A percentile compares a stretch with the other conserved stretches of the same genome.
These are phyloP conservation scores for Tillandsia leiboldiana DNA, from an alignment of 176 grass and related monocot genomes.

Conservation along the genomic window DNA sequence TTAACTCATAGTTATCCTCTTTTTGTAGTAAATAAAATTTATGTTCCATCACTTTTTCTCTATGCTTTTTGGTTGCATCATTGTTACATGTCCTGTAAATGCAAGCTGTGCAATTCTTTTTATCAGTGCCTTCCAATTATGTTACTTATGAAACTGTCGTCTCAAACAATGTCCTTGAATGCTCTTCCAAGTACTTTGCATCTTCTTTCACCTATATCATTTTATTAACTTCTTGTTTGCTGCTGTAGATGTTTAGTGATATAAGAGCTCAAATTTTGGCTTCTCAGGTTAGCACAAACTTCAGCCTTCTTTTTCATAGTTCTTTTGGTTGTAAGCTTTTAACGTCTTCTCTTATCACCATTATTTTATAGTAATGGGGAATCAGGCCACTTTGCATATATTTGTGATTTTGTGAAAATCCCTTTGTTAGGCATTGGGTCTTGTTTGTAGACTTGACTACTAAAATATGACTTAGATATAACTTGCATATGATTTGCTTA, in stretches of 20 bases:
- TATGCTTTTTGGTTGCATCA: background rate
- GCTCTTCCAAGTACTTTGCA: slow-evolving; percentile 3
- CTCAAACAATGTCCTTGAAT: background rate
- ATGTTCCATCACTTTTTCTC: background rate
- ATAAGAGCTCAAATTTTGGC: slow-evolving; percentile 80
- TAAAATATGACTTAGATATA: too few species aligned
- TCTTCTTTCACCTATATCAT: background rate
- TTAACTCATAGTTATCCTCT: too few species aligned
- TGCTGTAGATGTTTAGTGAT: slow-evolving; percentile 81
- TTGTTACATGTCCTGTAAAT: background rate
- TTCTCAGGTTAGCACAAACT: slow-evolving; percentile 60
- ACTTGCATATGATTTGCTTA: too few species aligned
- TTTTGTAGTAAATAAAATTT: too few species aligned
- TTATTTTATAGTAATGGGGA: background rate
- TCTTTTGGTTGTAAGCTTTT: background rate
- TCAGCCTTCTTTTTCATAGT: background rate
- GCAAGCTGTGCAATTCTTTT: background rate
- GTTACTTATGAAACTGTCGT: background rate
- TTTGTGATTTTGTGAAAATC: too few species aligned
- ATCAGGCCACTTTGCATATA: background rate
- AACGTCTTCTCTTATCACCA: background rate
- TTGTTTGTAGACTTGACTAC: too few species aligned
- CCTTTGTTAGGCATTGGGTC: too few species aligned
- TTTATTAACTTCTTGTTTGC: slow-evolving; percentile 14
- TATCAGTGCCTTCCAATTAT: background rate